Conservation (phyloP, 257 asterid species). For the Solanum dulcamara region DNA sequence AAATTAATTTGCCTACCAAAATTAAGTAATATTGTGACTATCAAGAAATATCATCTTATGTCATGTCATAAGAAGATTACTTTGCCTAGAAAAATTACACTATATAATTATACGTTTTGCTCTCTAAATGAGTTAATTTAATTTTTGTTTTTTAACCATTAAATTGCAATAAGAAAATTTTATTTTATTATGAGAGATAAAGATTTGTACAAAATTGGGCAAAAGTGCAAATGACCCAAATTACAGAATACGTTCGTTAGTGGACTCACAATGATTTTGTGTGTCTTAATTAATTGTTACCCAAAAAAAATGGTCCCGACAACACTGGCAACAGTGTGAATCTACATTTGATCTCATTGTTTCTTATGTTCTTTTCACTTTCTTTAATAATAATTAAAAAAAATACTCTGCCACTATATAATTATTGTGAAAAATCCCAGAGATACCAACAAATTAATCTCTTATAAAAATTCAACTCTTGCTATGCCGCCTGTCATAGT, state of each 20-base stretch:
- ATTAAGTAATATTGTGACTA: not conserved
- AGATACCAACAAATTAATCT: too few species aligned
- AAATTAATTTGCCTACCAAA: not conserved
- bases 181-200: too few species aligned
- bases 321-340: not conserved
- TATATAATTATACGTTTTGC: not conserved
- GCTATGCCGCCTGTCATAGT: too few species aligned
- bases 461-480: too few species aligned
- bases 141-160: not conserved
- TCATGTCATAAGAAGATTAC: not conserved
- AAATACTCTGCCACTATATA: not conserved
- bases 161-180: too few species aligned
- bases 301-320: not conserved
- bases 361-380: not conserved
- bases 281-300: not conserved
- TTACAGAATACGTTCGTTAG: not conserved
- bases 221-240: not conserved
- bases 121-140: not conserved
- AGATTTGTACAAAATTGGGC: not conserved
- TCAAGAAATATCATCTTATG: not conserved
- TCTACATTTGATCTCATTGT: not conserved
- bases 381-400: not conserved
- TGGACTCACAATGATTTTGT: not conserved
- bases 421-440: not conserved
- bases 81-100: not conserved